These are phyloP conservation scores for Aristolochia contorta DNA, from an alignment of 164 flowering plant species.

Conservation along the genomic window DNA sequence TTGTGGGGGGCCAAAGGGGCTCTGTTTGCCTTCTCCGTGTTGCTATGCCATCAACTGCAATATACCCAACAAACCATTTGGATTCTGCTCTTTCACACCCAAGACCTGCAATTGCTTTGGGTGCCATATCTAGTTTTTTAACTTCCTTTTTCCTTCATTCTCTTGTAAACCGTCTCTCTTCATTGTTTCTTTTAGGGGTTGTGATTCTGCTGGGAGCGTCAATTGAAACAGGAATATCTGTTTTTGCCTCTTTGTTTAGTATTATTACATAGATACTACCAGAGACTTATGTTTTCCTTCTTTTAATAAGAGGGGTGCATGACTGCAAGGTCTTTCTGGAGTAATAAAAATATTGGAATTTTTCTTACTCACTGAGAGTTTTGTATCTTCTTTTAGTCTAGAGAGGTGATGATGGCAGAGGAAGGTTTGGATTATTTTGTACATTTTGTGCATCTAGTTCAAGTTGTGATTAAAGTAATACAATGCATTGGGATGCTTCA, in stretches of 20 bases:
- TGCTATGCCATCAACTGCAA: conserved; percentile 95
- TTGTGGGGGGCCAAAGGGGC: conserved; percentile 72
- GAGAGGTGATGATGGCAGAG: no score
- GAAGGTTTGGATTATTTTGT: background rate
- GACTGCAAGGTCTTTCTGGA: background rate
- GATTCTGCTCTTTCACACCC: conserved; percentile 84
- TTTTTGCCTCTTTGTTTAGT: conserved; percentile 30
- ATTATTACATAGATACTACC: background rate
- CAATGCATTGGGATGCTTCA: no score
- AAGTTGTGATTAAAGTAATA: no score
- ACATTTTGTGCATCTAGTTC: background rate
- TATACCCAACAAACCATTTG: conserved; percentile 92
- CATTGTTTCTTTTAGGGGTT: conserved; percentile 4
- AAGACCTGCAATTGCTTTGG: conserved; percentile 90
- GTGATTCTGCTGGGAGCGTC: conserved; percentile 29
- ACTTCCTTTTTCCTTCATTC: background rate
- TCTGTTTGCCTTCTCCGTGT: conserved; percentile 80
- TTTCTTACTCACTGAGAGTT: no score
- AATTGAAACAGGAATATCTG: conserved; percentile 32
- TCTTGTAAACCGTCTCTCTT: background rate
- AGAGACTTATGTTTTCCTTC: background rate
- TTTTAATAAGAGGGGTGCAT: conserved; percentile 2
- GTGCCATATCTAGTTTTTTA: conserved; percentile 52
- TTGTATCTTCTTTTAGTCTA: background rate
- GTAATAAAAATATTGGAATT: no score